These are phyloP conservation scores for Jackrogersella multiformis DNA, from an alignment of 495 filamentous ascomycete species.

Conservation along the genomic window DNA sequence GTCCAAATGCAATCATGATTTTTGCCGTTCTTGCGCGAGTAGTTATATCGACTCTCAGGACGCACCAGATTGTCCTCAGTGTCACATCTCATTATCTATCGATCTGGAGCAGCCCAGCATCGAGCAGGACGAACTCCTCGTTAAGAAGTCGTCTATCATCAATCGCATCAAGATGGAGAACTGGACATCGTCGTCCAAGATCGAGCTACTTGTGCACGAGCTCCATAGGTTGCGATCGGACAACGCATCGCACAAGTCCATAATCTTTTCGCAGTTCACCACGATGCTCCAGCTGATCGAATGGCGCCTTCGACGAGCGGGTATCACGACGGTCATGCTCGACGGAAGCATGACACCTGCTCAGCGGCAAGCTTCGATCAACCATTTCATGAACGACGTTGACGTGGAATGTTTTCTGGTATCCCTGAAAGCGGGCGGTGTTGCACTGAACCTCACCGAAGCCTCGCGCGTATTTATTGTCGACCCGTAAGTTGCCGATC, in stretches of 20 bases:
- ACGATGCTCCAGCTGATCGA: slow-evolving; percentile 97
- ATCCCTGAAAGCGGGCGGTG: slow-evolving; percentile 93
- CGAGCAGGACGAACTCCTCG: slow-evolving; percentile 80
- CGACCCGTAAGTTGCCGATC: slow-evolving; percentile 74
- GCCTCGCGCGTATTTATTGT: slow-evolving; percentile 94
- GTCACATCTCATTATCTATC: slow-evolving; percentile 87
- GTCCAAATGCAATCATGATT: slow-evolving; percentile 91
- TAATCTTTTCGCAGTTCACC: slow-evolving; percentile 97
- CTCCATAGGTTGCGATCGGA: slow-evolving; percentile 87
- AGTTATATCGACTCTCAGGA: slow-evolving; percentile 81
- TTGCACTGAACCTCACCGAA: slow-evolving; percentile 93
- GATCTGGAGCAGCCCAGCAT: slow-evolving; percentile 94
- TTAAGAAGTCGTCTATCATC: slow-evolving; percentile 96
- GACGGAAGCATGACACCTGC: slow-evolving; percentile 95
- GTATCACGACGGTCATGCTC: slow-evolving; percentile 97
- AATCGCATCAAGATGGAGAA: slow-evolving; percentile 97
- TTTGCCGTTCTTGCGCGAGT: slow-evolving; percentile 89
- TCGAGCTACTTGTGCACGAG: slow-evolving; percentile 93
- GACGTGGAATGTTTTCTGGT: slow-evolving; percentile 95
- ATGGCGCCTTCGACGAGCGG: slow-evolving; percentile 92
- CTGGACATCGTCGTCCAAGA: slow-evolving; percentile 98
- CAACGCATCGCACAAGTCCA: slow-evolving; percentile 92
- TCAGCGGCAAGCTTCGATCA: slow-evolving; percentile 88
- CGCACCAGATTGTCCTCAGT: slow-evolving; percentile 85
- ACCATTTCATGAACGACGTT: slow-evolving; percentile 91